Evolutionary conservation across 495 filamentous ascomycete genomes (phyloP).

Genomic region (Clohesyomyces aquaticus): DNA sequence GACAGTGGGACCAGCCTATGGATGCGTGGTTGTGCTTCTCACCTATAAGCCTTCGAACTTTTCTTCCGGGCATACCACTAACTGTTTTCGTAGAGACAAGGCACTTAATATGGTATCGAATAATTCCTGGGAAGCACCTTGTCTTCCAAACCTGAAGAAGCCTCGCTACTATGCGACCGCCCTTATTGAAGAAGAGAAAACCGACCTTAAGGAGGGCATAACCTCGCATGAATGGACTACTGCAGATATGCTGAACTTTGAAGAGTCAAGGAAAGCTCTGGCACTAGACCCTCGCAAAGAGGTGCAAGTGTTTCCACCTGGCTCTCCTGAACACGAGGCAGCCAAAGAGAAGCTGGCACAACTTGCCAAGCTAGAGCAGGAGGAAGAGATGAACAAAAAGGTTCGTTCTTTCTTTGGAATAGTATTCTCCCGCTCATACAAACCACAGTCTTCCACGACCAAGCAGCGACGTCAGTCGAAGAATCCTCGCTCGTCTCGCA

Average conservation of each 20-base stretch:
- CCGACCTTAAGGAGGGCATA: slow-evolving; percentile 10
- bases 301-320: background rate
- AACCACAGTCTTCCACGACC: background rate
- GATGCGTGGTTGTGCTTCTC: no score
- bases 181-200: slow-evolving; percentile 20
- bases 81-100: background rate
- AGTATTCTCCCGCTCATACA: background rate
- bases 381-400: background rate
- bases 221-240: slow-evolving; percentile 8
- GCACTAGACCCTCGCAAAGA: background rate
- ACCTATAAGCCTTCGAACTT: background rate
- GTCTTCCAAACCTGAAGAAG: background rate
- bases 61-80: background rate
- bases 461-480: background rate
- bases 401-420: background rate
- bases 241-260: background rate
- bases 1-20: no score
- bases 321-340: background rate
- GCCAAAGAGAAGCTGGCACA: background rate
- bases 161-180: slow-evolving; percentile 20
- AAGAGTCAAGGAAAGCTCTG: background rate
- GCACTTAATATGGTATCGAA: background rate
- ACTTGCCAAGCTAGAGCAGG: background rate
- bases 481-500: background rate
- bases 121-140: background rate